phyloP scores from a whole-genome alignment of 2,329 filamentous ascomycete species.

The Trichoderma koningii region DNA sequence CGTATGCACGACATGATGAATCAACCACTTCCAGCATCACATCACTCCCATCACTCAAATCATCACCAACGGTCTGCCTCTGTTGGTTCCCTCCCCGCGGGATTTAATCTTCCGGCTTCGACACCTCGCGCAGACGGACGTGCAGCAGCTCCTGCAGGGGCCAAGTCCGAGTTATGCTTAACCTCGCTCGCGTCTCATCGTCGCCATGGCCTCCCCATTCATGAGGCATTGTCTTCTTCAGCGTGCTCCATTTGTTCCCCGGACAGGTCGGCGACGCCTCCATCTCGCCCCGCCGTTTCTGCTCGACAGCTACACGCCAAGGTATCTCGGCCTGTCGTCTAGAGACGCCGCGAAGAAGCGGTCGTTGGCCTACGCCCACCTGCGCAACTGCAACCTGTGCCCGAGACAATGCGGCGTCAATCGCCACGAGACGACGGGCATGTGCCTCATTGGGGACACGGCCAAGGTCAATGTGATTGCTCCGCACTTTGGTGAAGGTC shows the following conservation, averaged over 20 bases:
- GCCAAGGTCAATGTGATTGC: conserved; percentile 83
- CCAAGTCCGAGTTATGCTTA: not conserved
- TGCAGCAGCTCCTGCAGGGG: not conserved
- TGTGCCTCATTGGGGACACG: conserved; percentile 74
- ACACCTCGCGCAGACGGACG: not conserved
- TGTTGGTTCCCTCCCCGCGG: not conserved
- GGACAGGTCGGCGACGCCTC: conserved; percentile 37
- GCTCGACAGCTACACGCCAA: conserved; percentile 71
- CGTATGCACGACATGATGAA: too few species aligned
- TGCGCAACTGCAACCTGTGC: conserved; percentile 79
- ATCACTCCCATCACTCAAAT: too few species aligned
- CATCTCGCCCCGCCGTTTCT: conserved; percentile 67
- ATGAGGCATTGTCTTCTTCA: conserved; percentile 24
- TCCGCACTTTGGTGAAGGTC: conserved; percentile 78
- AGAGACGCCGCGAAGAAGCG: conserved; percentile 72
- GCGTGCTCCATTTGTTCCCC: not conserved
- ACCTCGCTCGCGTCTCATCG: not conserved
- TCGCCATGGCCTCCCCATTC: conserved; percentile 21
- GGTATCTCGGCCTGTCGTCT: conserved; percentile 69
- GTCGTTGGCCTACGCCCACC: conserved; percentile 70
- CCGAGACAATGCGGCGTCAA: conserved; percentile 77
- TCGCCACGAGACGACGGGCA: conserved; percentile 74
- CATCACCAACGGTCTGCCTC: too few species aligned
- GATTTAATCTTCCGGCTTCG: not conserved
- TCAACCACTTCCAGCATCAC: too few species aligned